phyloP scores from a whole-genome alignment of 495 filamentous ascomycete genomes.

The Tuber aestivum region DNA sequence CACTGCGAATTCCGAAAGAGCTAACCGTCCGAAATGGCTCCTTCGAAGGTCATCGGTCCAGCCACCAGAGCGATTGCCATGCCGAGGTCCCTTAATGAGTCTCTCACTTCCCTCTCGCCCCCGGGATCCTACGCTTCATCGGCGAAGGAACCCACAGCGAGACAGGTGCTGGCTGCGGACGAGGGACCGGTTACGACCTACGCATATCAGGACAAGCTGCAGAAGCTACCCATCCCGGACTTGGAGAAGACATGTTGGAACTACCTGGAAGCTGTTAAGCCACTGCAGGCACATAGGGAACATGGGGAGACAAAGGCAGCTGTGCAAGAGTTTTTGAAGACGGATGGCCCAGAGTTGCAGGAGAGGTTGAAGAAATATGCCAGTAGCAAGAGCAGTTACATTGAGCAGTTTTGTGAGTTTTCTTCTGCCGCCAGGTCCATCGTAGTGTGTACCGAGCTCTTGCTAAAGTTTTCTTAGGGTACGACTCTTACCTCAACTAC shows the following conservation, averaged over 20 bases:
- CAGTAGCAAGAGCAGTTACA: slow-evolving; percentile 87
- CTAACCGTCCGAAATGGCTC: slow-evolving; percentile 22
- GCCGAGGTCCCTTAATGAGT: slow-evolving; percentile 66
- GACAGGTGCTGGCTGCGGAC: slow-evolving; percentile 23
- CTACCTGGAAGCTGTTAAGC: slow-evolving; percentile 73
- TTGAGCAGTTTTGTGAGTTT: slow-evolving; percentile 94
- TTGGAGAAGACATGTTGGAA: slow-evolving; percentile 71
- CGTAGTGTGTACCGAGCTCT: slow-evolving; percentile 18
- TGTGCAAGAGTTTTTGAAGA: slow-evolving; percentile 75
- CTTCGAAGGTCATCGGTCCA: slow-evolving; percentile 25
- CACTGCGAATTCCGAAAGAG: not conserved
- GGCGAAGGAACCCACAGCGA: slow-evolving; percentile 25
- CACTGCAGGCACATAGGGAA: slow-evolving; percentile 73
- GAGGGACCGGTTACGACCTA: slow-evolving; percentile 70
- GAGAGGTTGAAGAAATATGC: slow-evolving; percentile 90
- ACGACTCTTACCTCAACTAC: slow-evolving; percentile 96
- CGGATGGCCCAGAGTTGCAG: slow-evolving; percentile 79
- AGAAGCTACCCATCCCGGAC: slow-evolving; percentile 92
- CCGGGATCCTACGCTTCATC: slow-evolving; percentile 33
- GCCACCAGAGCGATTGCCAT: slow-evolving; percentile 52
- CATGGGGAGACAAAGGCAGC: slow-evolving; percentile 76
- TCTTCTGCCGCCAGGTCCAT: slow-evolving; percentile 3
- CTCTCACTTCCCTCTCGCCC: slow-evolving; percentile 46
- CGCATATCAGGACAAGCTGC: slow-evolving; percentile 77
- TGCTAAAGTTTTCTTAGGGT: slow-evolving; percentile 59